Base-by-base conservation (phyloP, 2,329 filamentous ascomycete species). In the Monosporascus sp. region DNA sequence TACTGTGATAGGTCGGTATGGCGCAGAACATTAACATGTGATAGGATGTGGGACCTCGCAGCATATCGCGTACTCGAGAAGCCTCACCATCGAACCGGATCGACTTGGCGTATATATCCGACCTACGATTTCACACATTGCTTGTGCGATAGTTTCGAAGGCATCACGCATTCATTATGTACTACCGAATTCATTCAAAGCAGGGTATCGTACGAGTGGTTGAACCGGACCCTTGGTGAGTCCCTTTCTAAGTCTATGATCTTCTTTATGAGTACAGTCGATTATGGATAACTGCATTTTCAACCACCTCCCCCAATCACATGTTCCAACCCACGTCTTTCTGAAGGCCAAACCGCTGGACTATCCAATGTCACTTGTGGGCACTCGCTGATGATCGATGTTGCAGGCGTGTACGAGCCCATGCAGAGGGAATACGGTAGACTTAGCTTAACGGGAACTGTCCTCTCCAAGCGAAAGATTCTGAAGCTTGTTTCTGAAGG, bases 81-180 rank as follows among this genome's bases (percentile, higher is more conserved):
- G 56, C 79, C 85, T 44, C 91, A 96, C 68, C 85, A 90, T 70
- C 82, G 89, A 37, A 96, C 92, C 0, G 90, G 89, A 31, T 77
- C 82, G 59, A 85, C 87, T 66, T 97, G 92, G 91, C 87, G 85
- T 70, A 96, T 97, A 58, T 97, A 96, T 69, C 94, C 94, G 0
- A 95, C 93, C 0, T 97, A 97, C 66, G 92, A 96, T 69, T 95
- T 95, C 68, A 88, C 88, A 0, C 90, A 95, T 74, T 96, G 89
- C 70, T 77, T 97, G 22, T 93, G 89, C 63, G 94, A 97, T 78
- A 92, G 89, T 61, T 90, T 96, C 59, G 94, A 99, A 71, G 82
- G 82, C 19, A 95, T 97, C 64, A 92, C 92, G 0, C 93, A 97
- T 74, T 93, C 88, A 16, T 78, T 97, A 20, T 97, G 93, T 69